These are phyloP conservation scores for Magnusiomyces paraingens DNA, from an alignment of 1,139 yeast species.

Conservation along the genomic window DNA sequence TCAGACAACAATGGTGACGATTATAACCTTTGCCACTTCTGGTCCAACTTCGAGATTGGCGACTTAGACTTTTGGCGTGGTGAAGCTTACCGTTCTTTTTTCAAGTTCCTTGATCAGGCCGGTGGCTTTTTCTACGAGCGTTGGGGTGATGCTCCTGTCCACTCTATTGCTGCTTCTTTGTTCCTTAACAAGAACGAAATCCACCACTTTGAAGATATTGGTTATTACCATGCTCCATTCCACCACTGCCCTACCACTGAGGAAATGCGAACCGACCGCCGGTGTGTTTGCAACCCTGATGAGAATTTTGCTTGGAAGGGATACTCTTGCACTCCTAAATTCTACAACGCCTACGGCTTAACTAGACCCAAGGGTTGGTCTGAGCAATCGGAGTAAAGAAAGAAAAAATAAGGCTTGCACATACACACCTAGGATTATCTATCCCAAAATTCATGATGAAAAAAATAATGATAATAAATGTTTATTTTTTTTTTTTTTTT, in stretches of 20 bases:
- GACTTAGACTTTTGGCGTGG: slow-evolving; percentile 68
- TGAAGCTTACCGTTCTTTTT: slow-evolving; percentile 60
- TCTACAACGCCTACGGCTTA: slow-evolving; percentile 37
- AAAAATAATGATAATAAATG: too few relatives aligned
- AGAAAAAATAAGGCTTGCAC: too few relatives aligned
- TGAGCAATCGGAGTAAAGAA: slow-evolving; percentile 2
- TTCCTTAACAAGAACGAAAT: slow-evolving; percentile 59
- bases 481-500: too few relatives aligned
- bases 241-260: slow-evolving; percentile 27
- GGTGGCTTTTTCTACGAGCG: slow-evolving; percentile 90
- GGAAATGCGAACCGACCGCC: slow-evolving; percentile 37
- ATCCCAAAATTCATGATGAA: too few relatives aligned
- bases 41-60: slow-evolving; percentile 85
- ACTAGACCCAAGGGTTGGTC: slow-evolving; percentile 2
- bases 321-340: slow-evolving; percentile 67
- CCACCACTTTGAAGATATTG: slow-evolving; percentile 77
- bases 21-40: slow-evolving; percentile 77
- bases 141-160: slow-evolving; percentile 94
- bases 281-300: slow-evolving; percentile 65
- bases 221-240: slow-evolving; percentile 68
- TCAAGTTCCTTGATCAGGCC: slow-evolving; percentile 62
- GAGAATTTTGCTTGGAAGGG: slow-evolving; percentile 72
- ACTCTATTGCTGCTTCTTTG: slow-evolving; percentile 77
- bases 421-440: too few relatives aligned
- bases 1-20: slow-evolving; percentile 51